These are phyloP conservation scores for Myxozyma sirexii DNA, from an alignment of 805 yeast species.

Conservation along the genomic window DNA sequence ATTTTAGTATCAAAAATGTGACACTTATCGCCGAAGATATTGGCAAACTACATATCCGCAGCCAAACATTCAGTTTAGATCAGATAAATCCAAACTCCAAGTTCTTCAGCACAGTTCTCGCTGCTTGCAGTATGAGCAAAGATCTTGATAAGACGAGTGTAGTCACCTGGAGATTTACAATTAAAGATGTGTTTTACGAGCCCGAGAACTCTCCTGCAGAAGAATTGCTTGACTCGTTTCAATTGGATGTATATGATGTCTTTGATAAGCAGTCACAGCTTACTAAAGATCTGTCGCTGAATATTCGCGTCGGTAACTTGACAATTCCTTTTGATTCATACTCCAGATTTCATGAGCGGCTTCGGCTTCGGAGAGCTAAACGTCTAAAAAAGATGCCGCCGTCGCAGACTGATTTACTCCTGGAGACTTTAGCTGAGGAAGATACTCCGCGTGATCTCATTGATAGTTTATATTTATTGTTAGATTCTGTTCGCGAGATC, in stretches of 20 bases:
- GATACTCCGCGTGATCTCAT: slow-evolving; percentile 17
- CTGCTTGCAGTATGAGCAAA: not conserved
- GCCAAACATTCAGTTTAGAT: slow-evolving; percentile 20
- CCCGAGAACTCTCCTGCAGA: slow-evolving; percentile 14
- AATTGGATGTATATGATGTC: slow-evolving; percentile 20
- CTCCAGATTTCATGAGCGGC: slow-evolving; percentile 20
- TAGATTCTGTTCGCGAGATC: slow-evolving; percentile 44
- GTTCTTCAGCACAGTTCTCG: slow-evolving; percentile 10
- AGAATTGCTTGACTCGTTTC: slow-evolving; percentile 28
- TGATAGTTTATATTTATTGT: slow-evolving; percentile 37
- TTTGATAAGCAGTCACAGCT: slow-evolving; percentile 3
- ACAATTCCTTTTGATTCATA: slow-evolving; percentile 27
- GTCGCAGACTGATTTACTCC: not conserved
- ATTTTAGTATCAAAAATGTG: slow-evolving; percentile 20
- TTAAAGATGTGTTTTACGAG: slow-evolving; percentile 27
- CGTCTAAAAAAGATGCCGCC: not conserved
- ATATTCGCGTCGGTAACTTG: slow-evolving; percentile 26
- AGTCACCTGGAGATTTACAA: slow-evolving; percentile 20
- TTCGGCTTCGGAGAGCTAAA: not conserved
- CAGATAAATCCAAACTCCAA: slow-evolving; percentile 10
- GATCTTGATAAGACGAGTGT: not conserved
- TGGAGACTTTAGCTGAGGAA: not conserved
- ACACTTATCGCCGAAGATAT: slow-evolving; percentile 21
- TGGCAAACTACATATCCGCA: slow-evolving; percentile 25
- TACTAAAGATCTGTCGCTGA: slow-evolving; percentile 11